A percentile compares a stretch with the other conserved stretches of the same genome.
phyloP scores from a whole-genome alignment of 1,139 yeast species.

The Suhomyces ambrosiae region DNA sequence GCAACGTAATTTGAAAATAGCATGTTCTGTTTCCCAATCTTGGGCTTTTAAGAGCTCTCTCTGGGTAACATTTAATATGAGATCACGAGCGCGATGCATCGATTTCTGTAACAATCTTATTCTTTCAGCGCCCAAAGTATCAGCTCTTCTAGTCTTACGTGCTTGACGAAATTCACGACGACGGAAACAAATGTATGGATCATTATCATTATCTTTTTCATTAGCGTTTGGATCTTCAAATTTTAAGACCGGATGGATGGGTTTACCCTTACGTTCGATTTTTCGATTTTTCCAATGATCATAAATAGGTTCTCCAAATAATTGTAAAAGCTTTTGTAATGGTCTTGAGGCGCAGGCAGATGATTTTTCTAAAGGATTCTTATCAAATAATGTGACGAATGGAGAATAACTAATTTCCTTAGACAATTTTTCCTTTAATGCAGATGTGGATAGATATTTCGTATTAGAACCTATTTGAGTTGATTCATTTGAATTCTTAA shows the following conservation, averaged over 20 bases:
- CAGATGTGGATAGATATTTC: constrained; percentile 40
- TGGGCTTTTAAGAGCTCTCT: constrained; percentile 70
- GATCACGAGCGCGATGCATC: constrained; percentile 71
- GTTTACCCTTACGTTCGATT: constrained; percentile 66
- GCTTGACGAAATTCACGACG: constrained; percentile 95
- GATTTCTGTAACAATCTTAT: constrained; percentile 75
- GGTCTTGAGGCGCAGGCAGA: constrained; percentile 37
- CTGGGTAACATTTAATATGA: constrained; percentile 69
- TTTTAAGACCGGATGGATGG: constrained; percentile 72
- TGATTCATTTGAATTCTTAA: constrained; percentile 32
- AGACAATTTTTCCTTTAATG: constrained; percentile 42
- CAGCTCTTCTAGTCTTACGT: constrained; percentile 94
- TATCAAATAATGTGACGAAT: constrained; percentile 55
- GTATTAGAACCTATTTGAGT: constrained; percentile 33
- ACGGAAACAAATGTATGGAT: constrained; percentile 94
- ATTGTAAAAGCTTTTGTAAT: constrained; percentile 54
- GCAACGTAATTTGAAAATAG: constrained; percentile 70
- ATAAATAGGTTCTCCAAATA: constrained; percentile 70
- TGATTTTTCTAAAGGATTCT: constrained; percentile 34
- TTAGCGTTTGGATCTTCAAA: constrained; percentile 78
- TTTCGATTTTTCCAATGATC: constrained; percentile 82
- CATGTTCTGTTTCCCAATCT: constrained; percentile 58
- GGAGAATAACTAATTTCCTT: constrained; percentile 44
- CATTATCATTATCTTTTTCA: constrained; percentile 86
- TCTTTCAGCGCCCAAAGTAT: constrained; percentile 85